These are phyloP conservation scores for Marasmius sp. DNA, from an alignment of 1,284 basidiomycete species.

Conservation along the genomic window DNA sequence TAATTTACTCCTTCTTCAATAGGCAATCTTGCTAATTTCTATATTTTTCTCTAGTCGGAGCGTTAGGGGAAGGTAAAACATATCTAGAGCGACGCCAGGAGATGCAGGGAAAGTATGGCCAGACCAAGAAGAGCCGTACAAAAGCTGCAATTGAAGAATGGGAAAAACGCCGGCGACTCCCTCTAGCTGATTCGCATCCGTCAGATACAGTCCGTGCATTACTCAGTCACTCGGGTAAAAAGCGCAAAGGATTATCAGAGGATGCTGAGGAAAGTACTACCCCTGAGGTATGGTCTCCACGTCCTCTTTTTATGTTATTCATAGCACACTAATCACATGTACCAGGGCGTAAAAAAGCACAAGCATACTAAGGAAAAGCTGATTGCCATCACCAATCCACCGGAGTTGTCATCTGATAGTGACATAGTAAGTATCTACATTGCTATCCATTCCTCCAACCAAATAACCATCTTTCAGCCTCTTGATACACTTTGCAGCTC, in stretches of 20 bases:
- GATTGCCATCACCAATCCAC: no score
- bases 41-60: background rate
- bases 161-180: background rate
- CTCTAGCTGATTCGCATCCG: background rate
- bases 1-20: background rate
- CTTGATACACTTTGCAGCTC: no score
- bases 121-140: background rate
- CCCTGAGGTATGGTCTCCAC: no score
- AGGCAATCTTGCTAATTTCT: background rate
- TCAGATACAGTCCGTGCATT: background rate
- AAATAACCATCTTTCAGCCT: no score
- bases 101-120: background rate
- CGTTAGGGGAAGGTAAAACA: background rate
- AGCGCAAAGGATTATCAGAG: background rate
- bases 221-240: background rate
- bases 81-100: background rate
- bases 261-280: no score
- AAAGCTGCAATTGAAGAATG: background rate
- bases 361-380: no score
- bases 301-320: no score
- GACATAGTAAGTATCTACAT: no score
- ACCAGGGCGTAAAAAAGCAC: no score
- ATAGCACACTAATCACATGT: no score
- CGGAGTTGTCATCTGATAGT: no score
- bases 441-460: no score